A percentile compares a stretch with the other conserved stretches of the same genome.
These are phyloP conservation scores for Beauveria sp. DNA, from an alignment of 2,329 filamentous ascomycete species.

Conservation along the genomic window DNA sequence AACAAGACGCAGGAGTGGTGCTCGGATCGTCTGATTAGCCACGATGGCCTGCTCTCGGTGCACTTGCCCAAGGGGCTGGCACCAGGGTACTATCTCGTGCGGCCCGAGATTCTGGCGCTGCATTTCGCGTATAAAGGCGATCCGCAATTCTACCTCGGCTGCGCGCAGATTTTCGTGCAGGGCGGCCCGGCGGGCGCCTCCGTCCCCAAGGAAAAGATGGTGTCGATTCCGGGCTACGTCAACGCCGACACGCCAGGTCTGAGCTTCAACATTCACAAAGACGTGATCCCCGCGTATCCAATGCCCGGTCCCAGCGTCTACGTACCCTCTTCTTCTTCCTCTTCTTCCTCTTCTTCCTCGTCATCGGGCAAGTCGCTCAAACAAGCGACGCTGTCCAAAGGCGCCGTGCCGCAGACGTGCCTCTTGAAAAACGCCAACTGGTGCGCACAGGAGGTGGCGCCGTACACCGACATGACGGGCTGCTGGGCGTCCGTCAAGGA, in stretches of 20 bases:
- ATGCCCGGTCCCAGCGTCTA: constrained; percentile 51
- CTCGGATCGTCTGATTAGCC: constrained; percentile 58
- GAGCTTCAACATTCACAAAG: constrained; percentile 57
- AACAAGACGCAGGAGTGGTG: constrained; percentile 53
- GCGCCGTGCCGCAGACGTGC: constrained; percentile 47
- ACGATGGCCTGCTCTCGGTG: constrained; percentile 56
- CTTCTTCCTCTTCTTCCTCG: neutral
- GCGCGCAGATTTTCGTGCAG: constrained; percentile 61
- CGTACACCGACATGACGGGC: constrained; percentile 45
- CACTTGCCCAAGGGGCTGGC: constrained; percentile 53
- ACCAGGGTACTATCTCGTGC: constrained; percentile 62
- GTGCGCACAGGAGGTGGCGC: constrained; percentile 55
- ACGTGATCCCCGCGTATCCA: constrained; percentile 37
- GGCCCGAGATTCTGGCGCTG: constrained; percentile 62
- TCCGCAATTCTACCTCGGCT: constrained; percentile 68
- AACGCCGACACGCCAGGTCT: constrained; percentile 45
- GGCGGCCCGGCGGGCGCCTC: constrained; percentile 36
- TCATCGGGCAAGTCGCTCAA: neutral
- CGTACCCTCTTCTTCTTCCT: constrained; percentile 17
- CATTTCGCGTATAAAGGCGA: constrained; percentile 52
- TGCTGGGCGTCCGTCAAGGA: constrained; percentile 52
- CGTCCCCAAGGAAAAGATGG: constrained; percentile 41
- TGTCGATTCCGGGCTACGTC: constrained; percentile 62
- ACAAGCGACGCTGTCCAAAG: constrained; percentile 27
- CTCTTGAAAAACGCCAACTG: constrained; percentile 64